These are phyloP conservation scores for Rhynchospora pubera DNA, from an alignment of 176 grass and related monocot genomes.

Conservation along the genomic window DNA sequence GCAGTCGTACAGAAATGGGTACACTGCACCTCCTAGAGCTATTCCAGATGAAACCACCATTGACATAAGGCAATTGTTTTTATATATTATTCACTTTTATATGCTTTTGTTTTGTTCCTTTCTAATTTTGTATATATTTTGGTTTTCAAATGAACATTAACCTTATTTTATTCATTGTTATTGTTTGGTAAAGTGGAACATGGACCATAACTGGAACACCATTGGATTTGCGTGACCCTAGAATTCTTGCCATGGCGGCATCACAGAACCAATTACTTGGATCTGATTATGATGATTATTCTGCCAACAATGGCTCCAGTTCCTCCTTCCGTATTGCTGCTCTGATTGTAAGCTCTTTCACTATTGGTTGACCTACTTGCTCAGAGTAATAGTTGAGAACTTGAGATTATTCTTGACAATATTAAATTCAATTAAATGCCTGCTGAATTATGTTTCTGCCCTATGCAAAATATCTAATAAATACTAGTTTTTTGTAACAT, in stretches of 20 bases:
- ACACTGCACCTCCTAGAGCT: conserved; percentile 62
- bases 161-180: conserved; percentile 43
- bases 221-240: conserved; percentile 66
- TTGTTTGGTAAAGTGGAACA: conserved; percentile 58
- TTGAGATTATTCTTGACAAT: neutral
- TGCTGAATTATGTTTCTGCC: neutral
- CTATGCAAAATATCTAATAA: neutral
- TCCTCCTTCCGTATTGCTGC: conserved; percentile 78
- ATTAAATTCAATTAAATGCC: neutral
- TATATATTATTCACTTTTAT: conserved; percentile 11
- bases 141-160: neutral
- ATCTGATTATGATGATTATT: conserved; percentile 87
- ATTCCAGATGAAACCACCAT: conserved; percentile 86
- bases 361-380: too few relatives aligned
- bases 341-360: conserved; percentile 57
- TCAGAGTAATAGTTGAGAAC: neutral
- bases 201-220: conserved; percentile 52
- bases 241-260: conserved; percentile 58
- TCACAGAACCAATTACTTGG: conserved; percentile 68
- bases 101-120: neutral
- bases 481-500: neutral
- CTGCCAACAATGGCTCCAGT: conserved; percentile 53
- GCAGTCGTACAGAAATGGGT: conserved; percentile 78
- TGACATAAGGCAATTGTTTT: conserved; percentile 61
- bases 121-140: neutral